Evolutionary conservation across 169 alveolate species (phyloP), one percentile per base, ranked within the genome.

Genomic region (Cryptosporidium parvum): DNA sequence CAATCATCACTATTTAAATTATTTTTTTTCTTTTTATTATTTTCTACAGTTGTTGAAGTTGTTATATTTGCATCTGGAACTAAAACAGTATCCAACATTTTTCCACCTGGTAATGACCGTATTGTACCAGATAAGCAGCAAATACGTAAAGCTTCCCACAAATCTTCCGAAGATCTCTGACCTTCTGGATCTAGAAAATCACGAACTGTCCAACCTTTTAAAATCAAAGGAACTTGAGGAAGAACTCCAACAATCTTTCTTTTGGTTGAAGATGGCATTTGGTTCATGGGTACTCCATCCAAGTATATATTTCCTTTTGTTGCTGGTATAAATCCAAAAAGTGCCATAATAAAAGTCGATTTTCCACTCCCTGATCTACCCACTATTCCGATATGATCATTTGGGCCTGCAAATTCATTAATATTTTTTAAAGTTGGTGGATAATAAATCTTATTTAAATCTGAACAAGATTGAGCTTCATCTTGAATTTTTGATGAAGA

Each of bases 281-380:
- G 75, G 52, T 80, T 80, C 14, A 80, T 80, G 14, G 89, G 80
- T 3, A 80, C 68, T 6, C 89, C 89, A 80, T 80, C 89, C 67
- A 80, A 80, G n/a, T 61, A 67, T 6, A 80, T 58, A 18, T 80
- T 3, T 23, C 89, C 89, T 39, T 65, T 80, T 80, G 89, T 80
- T 23, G 89, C 62, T 16, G 89, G 89, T 44, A 80, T 80, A 59
- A 80, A 65, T 18, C 89, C 89, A 62, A 80, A 65, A n/a, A 80
- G 67, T 31, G 89, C 89, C 89, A 80, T 80, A 29, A 80, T 80
- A 42, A 80, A 80, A 42, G 89, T 80, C 33, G 89, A 80, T 26
- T 80, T 80, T 1, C 94, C 94, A 65, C 93, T 85, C 0, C 94
- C 94, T 26, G 94, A 72, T 72, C 86, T 92, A 1, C 94, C 94